Base-by-base conservation (phyloP, 2,329 filamentous ascomycete species). In the Epichloe sp. region DNA sequence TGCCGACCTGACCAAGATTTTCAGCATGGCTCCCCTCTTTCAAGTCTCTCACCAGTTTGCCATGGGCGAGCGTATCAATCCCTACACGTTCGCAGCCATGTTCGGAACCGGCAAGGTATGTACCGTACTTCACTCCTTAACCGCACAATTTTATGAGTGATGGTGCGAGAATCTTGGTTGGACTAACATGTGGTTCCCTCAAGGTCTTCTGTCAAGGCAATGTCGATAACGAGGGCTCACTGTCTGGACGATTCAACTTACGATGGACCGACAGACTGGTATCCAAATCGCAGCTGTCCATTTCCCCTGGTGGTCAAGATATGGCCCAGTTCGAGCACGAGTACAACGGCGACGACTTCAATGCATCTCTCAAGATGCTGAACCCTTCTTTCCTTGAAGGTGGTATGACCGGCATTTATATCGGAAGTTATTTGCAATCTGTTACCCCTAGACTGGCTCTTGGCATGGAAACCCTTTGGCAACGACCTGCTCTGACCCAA, bases 21-120 rank as follows among this genome's bases (percentile, higher is more conserved):
- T 97, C 73, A 93, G 89, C 78, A 81, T 95, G 68, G 81, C 83
- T 52, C 93, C 93, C 53, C 75, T 97, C 59, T 98, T 98, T 78
- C 91, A 97, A 72, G 86, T 96, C 61, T 96, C 91, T 58, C 93
- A 98, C 74, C 88, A 93, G 61, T 93, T 98, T 69, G 85, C 91
- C 51, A 88, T 96, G 80, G 91, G 93, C 61, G 88, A 95, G 71
- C 83, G 86, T 59, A 77, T 95, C 68, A 90, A 90, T 67, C 93
- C 93, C 38, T 98, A 98, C 72, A 88, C 88, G 51, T 95, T 97
- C 72, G 88, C 89, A 59, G 88, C 87, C 57, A 81, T 98, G 64
- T 96, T 93, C 68, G 93, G 93, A 60, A 95, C 87, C 58, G 86
- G 85, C 70, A 91, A 88, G 78, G 91, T 96, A 71, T 54, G 60